Base-by-base conservation (phyloP, 2,329 filamentous ascomycete species). In the Arachnopeziza araneosa region DNA sequence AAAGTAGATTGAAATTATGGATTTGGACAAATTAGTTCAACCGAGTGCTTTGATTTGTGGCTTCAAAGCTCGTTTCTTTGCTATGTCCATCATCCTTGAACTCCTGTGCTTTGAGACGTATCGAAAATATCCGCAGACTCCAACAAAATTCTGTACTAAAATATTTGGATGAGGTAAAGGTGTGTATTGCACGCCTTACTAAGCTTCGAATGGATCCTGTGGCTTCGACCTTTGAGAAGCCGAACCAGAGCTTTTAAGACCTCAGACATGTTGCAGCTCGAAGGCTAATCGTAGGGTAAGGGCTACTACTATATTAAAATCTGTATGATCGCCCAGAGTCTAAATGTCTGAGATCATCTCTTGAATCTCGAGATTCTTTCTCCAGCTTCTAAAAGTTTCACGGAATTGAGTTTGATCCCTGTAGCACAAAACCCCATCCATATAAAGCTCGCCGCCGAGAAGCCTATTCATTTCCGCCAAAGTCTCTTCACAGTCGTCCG, bases 381-480 rank as follows among this genome's bases (percentile, higher is more conserved):
- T 48, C 55, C 19, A 51, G 24, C 22, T 19, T 50, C 19, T 51
- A 24, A 57, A 57, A 12, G 49, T 51, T 36, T 57, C 49, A 21
- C 17, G 24, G 4, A 57, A 17, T 7, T 30, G 55, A n/a, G 36
- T 4, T 24, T 50, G 48, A 23, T 57, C 55, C 24, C 24, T 30
- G 24, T 57, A 57, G 30, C 55, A 57, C 24, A 57, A 14, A 6
- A 36, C 19, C 2, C 55, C 55, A 30, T 57, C 55, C 19, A 57
- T 32, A 17, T 52, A 36, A 17, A 57, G 19, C 19, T 57, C 55
- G 21, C 55, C 48, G 21, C 55, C n/a, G 3, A 57, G 51, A 21
- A 32, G 12, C 24, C 21, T 50, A 44, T 57, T 49, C 23, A 57
- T n/a, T 17, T 52, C 55, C 49, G 21, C n/a, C 26, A 57, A 24